Evolutionary conservation across 2,329 filamentous ascomycete genomes (phyloP), one percentile per base, ranked within the genome.

Genomic region (Exophiala viscosa): DNA sequence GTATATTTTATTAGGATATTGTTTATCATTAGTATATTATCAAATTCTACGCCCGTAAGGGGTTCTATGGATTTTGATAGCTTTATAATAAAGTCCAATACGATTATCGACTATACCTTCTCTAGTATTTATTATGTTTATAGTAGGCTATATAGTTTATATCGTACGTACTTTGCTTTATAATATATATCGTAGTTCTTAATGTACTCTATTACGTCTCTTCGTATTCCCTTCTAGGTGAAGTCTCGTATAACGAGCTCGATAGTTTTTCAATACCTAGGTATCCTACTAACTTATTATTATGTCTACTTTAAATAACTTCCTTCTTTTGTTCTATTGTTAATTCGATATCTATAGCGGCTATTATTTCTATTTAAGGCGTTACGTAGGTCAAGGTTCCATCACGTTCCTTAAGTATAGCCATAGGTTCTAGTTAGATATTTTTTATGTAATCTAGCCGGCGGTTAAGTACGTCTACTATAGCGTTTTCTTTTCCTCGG

Each of bases 191-290:
- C 15, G 18, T 28, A 58, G 1, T 52, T 41, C 11, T 39, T 43
- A 23, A 55, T 49, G 11, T 49, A 55, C 28, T 55, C 17, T 18
- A 45, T 14, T 15, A 58, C 34, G 14, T 52, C 23, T 46, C 45
- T 55, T 34, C 36, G 32, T n/a, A 57, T 11, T 39, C 32, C 36
- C 43, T 38, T 48, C 47, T 42, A 57, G 15, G 11, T 20, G 32
- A 42, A 45, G 10, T 54, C 18, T 45, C 47, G 8, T 28, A 32
- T 50, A 36, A 57, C 44, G 1, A 54, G 48, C 40, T 58, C 18
- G n/a, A 58, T 51, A 13, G 35, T 54, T 32, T 58, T 58, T 53
- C 36, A 23, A 50, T 39, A 6, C 41, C 53, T 45, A n/a, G 31
- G n/a, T 56, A 18, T 42, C 45, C 48, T 34, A 33, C 28, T 2